These are phyloP conservation scores for Arthrinium phaeospermum DNA, from an alignment of 2,329 filamentous ascomycete genomes.

Conservation along the genomic window DNA sequence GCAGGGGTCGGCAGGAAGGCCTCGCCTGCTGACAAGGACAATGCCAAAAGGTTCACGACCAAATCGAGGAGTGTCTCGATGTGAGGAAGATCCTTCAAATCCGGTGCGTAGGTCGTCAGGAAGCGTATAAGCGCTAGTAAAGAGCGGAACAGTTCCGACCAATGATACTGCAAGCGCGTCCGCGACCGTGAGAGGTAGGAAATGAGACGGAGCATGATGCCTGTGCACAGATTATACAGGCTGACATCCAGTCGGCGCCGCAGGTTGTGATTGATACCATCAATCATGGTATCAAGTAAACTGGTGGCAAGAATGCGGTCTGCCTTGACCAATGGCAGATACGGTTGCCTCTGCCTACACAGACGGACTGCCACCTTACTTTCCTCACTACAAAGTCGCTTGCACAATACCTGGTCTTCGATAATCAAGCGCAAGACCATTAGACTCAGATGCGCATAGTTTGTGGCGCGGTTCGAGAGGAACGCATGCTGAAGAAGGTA, in stretches of 20 bases:
- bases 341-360: conserved; percentile 87
- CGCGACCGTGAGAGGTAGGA: conserved; percentile 84
- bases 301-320: conserved; percentile 77
- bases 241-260: conserved; percentile 82
- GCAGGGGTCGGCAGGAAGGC: conserved; percentile 86
- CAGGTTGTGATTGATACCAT: conserved; percentile 93
- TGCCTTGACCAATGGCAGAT: conserved; percentile 74
- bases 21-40: conserved; percentile 86
- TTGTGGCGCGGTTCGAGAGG: conserved; percentile 75
- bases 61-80: conserved; percentile 78
- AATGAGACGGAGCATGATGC: conserved; percentile 81
- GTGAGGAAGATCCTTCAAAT: conserved; percentile 71
- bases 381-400: conserved; percentile 82
- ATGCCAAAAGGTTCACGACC: conserved; percentile 81
- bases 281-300: conserved; percentile 85
- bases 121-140: conserved; percentile 89
- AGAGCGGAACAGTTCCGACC: conserved; percentile 92
- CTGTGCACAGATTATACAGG: conserved; percentile 82
- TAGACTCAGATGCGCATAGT: conserved; percentile 85
- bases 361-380: conserved; percentile 76
- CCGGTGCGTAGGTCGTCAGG: conserved; percentile 81
- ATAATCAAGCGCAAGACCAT: conserved; percentile 85
- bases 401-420: conserved; percentile 83
- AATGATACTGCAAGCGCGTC: conserved; percentile 86
- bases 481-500: conserved; percentile 95